These are phyloP conservation scores for Raddia distichophylla DNA, from an alignment of 176 grass and related monocot genomes.

Conservation along the genomic window DNA sequence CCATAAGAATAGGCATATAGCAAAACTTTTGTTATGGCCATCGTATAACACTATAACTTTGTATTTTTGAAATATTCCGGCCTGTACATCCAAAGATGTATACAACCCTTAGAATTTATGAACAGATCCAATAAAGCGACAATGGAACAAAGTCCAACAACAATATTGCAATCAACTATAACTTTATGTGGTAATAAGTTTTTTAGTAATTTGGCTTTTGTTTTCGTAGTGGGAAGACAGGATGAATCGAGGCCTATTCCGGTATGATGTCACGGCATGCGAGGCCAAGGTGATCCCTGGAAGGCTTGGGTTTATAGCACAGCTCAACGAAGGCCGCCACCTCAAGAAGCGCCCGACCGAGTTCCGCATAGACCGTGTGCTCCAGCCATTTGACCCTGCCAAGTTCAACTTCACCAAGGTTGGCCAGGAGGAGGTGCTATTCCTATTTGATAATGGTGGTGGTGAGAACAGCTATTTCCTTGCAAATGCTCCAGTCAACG, in stretches of 20 bases:
- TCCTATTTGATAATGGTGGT: constrained; percentile 59
- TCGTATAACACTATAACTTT: not conserved
- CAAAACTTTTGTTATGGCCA: not conserved
- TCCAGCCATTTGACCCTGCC: constrained; percentile 74
- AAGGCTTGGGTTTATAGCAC: constrained; percentile 63
- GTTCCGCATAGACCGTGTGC: constrained; percentile 67
- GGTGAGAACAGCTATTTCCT: constrained; percentile 44
- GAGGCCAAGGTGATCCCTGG: constrained; percentile 81
- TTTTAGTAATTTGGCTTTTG: not conserved
- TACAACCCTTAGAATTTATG: too few relatives aligned
- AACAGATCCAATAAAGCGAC: too few relatives aligned
- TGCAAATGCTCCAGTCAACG: constrained; percentile 36
- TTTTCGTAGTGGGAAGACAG: constrained; percentile 73
- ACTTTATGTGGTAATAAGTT: not conserved
- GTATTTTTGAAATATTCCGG: too few relatives aligned
- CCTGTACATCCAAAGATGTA: too few relatives aligned
- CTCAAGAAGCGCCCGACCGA: constrained; percentile 75
- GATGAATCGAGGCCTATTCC: constrained; percentile 60
- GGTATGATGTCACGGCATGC: constrained; percentile 73
- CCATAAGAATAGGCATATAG: not conserved
- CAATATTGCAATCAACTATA: not conserved
- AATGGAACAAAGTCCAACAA: too few relatives aligned
- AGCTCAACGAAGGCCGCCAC: constrained; percentile 78
- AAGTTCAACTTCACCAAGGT: constrained; percentile 94
- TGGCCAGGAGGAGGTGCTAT: constrained; percentile 81